These are phyloP conservation scores for Coemansia sp. DNA, from an alignment of 192 early-diverging fungal genomes.

Conservation along the genomic window DNA sequence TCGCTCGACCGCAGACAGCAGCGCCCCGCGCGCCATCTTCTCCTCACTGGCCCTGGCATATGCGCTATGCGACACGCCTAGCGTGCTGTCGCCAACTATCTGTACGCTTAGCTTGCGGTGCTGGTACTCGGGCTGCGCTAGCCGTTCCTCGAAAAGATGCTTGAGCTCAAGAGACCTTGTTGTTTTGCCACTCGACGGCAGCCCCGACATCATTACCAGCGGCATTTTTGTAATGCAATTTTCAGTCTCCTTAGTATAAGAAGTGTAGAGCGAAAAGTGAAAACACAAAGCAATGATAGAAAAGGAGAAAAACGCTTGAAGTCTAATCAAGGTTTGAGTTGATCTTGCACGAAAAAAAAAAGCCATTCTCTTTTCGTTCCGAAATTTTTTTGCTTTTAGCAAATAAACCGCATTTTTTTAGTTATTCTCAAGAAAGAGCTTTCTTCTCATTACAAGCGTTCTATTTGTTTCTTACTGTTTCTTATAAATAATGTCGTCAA, in stretches of 20 bases:
- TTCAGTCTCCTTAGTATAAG: too few species aligned
- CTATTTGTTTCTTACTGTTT: background rate
- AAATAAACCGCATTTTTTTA: too few species aligned
- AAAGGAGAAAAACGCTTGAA: background rate
- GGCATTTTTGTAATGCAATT: constrained; percentile 85
- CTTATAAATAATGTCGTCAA: constrained; percentile 32
- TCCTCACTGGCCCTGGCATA: constrained; percentile 72
- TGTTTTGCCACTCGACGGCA: constrained; percentile 91
- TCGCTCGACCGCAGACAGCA: constrained; percentile 90
- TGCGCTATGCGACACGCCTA: constrained; percentile 61
- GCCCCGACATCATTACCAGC: constrained; percentile 82
- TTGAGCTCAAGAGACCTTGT: constrained; percentile 74
- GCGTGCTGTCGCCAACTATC: constrained; percentile 73
- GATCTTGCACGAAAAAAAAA: too few species aligned
- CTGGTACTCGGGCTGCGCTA: constrained; percentile 38
- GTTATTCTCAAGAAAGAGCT: too few species aligned
- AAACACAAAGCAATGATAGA: background rate
- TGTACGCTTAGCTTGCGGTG: constrained; percentile 63
- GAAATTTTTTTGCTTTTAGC: too few species aligned
- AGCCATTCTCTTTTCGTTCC: too few species aligned
- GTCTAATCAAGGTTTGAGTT: too few species aligned
- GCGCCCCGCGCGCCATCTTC: constrained; percentile 80
- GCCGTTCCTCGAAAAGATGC: constrained; percentile 53
- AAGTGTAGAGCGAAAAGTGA: background rate
- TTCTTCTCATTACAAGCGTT: background rate